Percentiles rank a stretch among this genome's conserved stretches.
Conservation (phyloP, 1,284 basidiomycete species). For the Boletus smithii region DNA sequence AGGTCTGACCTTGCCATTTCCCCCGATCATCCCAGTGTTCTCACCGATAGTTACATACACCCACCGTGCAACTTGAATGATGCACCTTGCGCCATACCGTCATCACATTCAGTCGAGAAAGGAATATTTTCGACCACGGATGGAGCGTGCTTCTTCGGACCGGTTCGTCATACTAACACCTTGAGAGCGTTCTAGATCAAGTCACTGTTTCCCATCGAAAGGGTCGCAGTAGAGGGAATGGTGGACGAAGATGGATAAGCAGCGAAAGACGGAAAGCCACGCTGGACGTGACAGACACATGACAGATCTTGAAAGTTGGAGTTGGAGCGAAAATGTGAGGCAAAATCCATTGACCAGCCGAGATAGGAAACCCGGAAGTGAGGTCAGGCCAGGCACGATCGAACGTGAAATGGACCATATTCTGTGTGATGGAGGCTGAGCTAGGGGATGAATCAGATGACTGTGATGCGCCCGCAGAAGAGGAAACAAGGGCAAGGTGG, state of each 20-base stretch:
- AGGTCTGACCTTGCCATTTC: background rate
- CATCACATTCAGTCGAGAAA: slow-evolving; percentile 2
- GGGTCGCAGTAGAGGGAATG: slow-evolving; percentile 17
- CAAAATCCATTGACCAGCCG: background rate
- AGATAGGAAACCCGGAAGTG: background rate
- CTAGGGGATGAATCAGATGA: slow-evolving; percentile 11
- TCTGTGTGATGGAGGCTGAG: slow-evolving; percentile 16
- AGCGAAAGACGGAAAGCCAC: background rate
- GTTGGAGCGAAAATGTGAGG: background rate
- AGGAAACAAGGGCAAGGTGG: background rate
- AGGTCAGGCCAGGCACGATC: slow-evolving; percentile 14
- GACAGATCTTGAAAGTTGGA: background rate
- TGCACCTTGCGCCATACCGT: slow-evolving; percentile 9
- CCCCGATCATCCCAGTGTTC: slow-evolving; percentile 9
- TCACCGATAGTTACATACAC: slow-evolving; percentile 13
- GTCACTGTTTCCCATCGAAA: slow-evolving; percentile 20
- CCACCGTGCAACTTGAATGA: background rate
- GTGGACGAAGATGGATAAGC: background rate
- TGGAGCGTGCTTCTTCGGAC: slow-evolving; percentile 8
- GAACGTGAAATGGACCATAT: slow-evolving; percentile 1
- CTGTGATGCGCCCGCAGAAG: slow-evolving; percentile 21
- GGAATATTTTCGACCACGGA: slow-evolving; percentile 3
- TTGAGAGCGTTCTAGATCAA: slow-evolving; percentile 1
- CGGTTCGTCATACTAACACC: slow-evolving; percentile 5
- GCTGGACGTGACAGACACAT: background rate